Evolutionary conservation across 2,329 filamentous ascomycete genomes (phyloP), one percentile per base, ranked within the genome.

Genomic region (Fusarium globosum): DNA sequence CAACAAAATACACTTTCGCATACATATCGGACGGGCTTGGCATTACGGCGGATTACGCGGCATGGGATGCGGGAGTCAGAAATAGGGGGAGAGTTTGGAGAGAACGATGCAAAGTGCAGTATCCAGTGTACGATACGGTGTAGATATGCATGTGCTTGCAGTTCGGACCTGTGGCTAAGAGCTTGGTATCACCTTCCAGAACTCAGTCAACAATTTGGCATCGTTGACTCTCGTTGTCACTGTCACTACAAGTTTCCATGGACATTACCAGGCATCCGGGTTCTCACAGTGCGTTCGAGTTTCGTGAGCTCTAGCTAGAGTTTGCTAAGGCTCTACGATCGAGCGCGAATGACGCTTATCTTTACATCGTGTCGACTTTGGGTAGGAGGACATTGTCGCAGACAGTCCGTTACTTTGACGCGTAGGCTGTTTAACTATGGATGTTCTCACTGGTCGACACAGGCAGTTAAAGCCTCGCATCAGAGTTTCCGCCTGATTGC

Each of bases 221-320:
- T 35, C 12, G 5, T 7, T 7, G 12, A 7, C 12, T 18, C 35
- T 20, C 16, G 21, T 20, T 35, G 16, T 23, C 8, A 11, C 30
- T 35, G 6, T 20, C 12, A 7, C 8, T 23, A 6, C 30, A 23
- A 6, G 12, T 14, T 20, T 14, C 12, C n/a, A 16, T 11, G 8
- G 11, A n/a, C 12, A 4, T 51, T 4, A 2, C 7, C 3, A 8
- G 23, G 3, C 15, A 18, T 18, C 28, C 7, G 3, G 15, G 2
- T 18, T 10, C 46, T 12, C 10, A 33, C 15, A 13, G 2, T 23
- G 6, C 4, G 28, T 33, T 23, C 2, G 28, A 23, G 21, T 18
- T 33, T 30, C 4, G 21, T n/a, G 28, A 33, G n/a, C 46, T 49
- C 46, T 18, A 49, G 23, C 4, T 6, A 51, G 12, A 14, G 30